phyloP scores from a whole-genome alignment of 768 basidiomycete species.

The Calocybe indica region DNA sequence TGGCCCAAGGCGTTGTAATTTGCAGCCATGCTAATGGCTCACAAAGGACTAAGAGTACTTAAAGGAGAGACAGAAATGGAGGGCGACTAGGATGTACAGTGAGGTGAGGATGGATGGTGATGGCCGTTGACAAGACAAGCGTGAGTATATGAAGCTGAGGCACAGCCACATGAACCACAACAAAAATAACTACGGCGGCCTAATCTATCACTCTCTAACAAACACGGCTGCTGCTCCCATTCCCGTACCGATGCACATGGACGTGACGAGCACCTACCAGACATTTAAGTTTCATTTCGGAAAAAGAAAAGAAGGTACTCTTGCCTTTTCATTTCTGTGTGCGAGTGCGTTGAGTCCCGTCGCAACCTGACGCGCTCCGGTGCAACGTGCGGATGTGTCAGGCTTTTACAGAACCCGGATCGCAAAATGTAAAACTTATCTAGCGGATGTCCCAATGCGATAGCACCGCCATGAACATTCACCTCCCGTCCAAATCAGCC shows the following conservation, averaged over 20 bases:
- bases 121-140: neutral
- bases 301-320: slow-evolving; percentile 7
- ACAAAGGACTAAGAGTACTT: slow-evolving; percentile 16
- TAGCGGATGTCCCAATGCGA: slow-evolving; percentile 80
- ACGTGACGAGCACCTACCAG: slow-evolving; percentile 71
- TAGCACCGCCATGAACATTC: slow-evolving; percentile 89
- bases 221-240: slow-evolving; percentile 88
- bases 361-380: slow-evolving; percentile 80
- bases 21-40: slow-evolving; percentile 24
- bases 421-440: slow-evolving; percentile 42
- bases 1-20: slow-evolving; percentile 22
- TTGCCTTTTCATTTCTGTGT: slow-evolving; percentile 64
- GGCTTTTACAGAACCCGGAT: neutral
- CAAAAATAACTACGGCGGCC: too few relatives aligned
- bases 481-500: slow-evolving; percentile 32
- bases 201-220: slow-evolving; percentile 37
- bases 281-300: slow-evolving; percentile 3
- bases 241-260: slow-evolving; percentile 88
- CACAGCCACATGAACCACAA: neutral
- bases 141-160: neutral
- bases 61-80: slow-evolving; percentile 10
- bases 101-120: neutral
- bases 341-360: slow-evolving; percentile 75
- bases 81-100: slow-evolving; percentile 12
- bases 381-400: slow-evolving; percentile 46